A percentile compares a stretch with the other conserved stretches of the same genome.
Conservation (phyloP, 1,284 basidiomycete species). For the Ganoderma multipileum region DNA sequence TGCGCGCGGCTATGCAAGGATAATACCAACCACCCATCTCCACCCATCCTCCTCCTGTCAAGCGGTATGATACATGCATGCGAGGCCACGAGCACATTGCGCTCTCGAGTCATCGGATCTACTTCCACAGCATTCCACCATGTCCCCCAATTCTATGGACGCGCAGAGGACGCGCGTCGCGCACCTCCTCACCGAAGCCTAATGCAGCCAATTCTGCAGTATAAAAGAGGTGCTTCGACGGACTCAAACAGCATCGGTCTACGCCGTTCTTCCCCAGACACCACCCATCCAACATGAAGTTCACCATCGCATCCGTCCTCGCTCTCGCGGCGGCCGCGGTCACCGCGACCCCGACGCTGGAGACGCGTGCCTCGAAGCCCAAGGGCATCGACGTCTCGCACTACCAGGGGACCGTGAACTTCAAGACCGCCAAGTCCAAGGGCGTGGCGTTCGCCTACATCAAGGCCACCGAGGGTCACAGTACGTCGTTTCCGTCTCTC, state of each 20-base stretch:
- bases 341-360: constrained; percentile 25
- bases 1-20: neutral
- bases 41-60: neutral
- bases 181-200: neutral
- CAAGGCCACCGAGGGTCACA: constrained; percentile 75
- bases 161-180: too few species aligned
- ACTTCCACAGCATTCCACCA: neutral
- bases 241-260: neutral
- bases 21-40: neutral
- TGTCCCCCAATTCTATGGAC: neutral
- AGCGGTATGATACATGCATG: neutral
- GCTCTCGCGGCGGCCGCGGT: constrained; percentile 16
- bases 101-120: neutral
- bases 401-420: constrained; percentile 61
- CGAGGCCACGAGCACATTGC: neutral
- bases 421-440: constrained; percentile 59
- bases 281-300: constrained; percentile 16
- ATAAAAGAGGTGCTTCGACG: neutral
- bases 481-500: constrained; percentile 38
- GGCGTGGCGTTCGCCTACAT: constrained; percentile 69
- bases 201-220: neutral
- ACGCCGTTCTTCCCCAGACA: neutral
- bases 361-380: constrained; percentile 48
- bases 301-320: constrained; percentile 13
- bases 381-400: constrained; percentile 64